These are phyloP conservation scores for Akanthomyces lecanii DNA, from an alignment of 2,329 filamentous ascomycete species.

Conservation along the genomic window DNA sequence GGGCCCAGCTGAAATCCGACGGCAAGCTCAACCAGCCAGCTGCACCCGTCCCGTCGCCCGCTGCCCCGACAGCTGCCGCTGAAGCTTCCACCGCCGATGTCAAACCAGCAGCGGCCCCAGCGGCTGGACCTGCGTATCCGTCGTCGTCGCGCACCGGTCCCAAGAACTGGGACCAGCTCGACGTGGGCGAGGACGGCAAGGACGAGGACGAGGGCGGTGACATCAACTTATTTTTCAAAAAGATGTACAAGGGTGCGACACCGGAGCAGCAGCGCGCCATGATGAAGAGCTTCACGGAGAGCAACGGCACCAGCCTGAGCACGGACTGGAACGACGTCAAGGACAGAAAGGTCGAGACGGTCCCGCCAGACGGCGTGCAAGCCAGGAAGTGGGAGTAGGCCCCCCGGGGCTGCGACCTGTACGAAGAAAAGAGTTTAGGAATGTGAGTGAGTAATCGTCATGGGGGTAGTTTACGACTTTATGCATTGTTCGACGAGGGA, in stretches of 20 bases:
- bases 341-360: slow-evolving; percentile 64
- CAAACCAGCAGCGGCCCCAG: too few species aligned
- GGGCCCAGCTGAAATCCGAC: slow-evolving; percentile 41
- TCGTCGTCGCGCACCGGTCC: slow-evolving; percentile 78
- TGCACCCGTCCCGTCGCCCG: not conserved
- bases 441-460: not conserved
- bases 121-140: slow-evolving; percentile 61
- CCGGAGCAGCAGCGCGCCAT: slow-evolving; percentile 85
- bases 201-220: slow-evolving; percentile 57
- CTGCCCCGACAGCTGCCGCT: not conserved
- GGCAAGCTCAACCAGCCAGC: slow-evolving; percentile 15
- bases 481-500: not conserved
- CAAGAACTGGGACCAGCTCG: slow-evolving; percentile 89
- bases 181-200: slow-evolving; percentile 37
- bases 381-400: slow-evolving; percentile 61
- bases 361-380: slow-evolving; percentile 72
- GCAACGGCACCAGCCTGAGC: slow-evolving; percentile 86
- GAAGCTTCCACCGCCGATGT: not conserved
- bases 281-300: slow-evolving; percentile 96
- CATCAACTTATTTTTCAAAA: slow-evolving; percentile 84
- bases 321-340: slow-evolving; percentile 88
- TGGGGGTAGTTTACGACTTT: not conserved
- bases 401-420: not conserved
- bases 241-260: slow-evolving; percentile 71
- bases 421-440: not conserved